Conservation (phyloP, 441 rosid genomes). For the Aquilaria agallochum region DNA sequence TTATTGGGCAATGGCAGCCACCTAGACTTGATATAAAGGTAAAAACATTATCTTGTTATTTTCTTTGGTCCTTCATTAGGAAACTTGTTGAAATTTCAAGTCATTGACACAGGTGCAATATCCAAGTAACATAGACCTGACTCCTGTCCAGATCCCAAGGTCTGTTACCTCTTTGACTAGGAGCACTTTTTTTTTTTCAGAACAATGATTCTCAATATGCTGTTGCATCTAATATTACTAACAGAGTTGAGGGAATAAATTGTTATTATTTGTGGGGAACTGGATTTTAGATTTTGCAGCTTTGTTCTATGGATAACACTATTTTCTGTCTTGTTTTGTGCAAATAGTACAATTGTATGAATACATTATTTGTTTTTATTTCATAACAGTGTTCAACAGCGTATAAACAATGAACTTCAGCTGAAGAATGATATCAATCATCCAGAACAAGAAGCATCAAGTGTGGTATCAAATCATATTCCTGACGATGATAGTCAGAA, state of each 20-base stretch:
- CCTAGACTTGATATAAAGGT: conserved; percentile 64
- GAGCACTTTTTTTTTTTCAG: background rate
- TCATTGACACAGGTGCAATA: conserved; percentile 59
- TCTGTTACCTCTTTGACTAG: conserved; percentile 26
- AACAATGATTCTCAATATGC: too few relatives aligned
- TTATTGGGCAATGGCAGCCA: conserved; percentile 79
- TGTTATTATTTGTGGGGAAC: too few relatives aligned
- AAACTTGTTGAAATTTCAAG: conserved; percentile 21
- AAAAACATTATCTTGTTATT: conserved; percentile 15
- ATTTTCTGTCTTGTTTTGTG: too few relatives aligned
- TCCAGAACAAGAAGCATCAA: conserved; percentile 39
- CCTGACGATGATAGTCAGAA: conserved; percentile 29
- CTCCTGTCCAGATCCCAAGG: conserved; percentile 84
- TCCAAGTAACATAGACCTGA: conserved; percentile 74
- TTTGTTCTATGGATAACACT: too few relatives aligned
- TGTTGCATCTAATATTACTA: too few relatives aligned
- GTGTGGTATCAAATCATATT: conserved; percentile 25
- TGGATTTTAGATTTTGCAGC: too few relatives aligned
- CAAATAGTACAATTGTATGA: conserved; percentile 4
- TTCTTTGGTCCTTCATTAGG: conserved; percentile 13
- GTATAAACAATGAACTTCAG: conserved; percentile 33
- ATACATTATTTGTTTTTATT: conserved; percentile 20
- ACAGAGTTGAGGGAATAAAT: too few relatives aligned
- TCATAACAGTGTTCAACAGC: conserved; percentile 44
- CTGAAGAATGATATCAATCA: conserved; percentile 30